Conservation (phyloP, 2,329 filamentous ascomycete genomes). For the Aspergillus transmontanensis region DNA sequence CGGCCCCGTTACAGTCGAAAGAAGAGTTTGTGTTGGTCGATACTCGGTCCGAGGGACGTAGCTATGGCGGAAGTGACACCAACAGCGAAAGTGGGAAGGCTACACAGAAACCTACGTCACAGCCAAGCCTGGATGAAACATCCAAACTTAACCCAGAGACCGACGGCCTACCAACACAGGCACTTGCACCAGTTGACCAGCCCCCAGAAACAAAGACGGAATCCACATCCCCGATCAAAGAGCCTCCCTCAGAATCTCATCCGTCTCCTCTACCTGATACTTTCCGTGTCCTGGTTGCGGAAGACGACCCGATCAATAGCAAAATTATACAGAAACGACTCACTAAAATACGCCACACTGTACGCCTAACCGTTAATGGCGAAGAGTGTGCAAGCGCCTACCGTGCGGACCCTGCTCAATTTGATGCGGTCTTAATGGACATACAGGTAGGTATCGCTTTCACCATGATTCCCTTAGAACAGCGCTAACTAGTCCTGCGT, state of each 20-base stretch:
- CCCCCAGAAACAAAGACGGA: background rate
- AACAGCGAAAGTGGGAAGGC: background rate
- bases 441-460: slow-evolving; percentile 70
- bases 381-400: slow-evolving; percentile 79
- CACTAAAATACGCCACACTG: slow-evolving; percentile 73
- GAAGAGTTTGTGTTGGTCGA: slow-evolving; percentile 44
- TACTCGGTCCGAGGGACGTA: slow-evolving; percentile 20
- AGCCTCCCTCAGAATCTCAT: background rate
- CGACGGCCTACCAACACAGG: background rate
- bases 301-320: slow-evolving; percentile 88
- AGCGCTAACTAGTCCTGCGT: slow-evolving; percentile 5
- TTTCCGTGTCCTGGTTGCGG: slow-evolving; percentile 69
- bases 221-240: background rate
- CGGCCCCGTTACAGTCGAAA: slow-evolving; percentile 18
- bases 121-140: background rate
- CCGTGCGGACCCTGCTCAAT: slow-evolving; percentile 61
- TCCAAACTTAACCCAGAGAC: background rate
- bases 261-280: background rate
- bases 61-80: slow-evolving; percentile 30
- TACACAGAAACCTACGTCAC: background rate
- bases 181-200: background rate
- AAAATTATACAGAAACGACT: slow-evolving; percentile 80
- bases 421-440: slow-evolving; percentile 88
- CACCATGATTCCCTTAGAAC: background rate
- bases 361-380: slow-evolving; percentile 76